Percentiles rank a stretch among this genome's conserved stretches.
phyloP scores from a whole-genome alignment of 1,284 basidiomycete species.

The Heterobasidion parviporum region DNA sequence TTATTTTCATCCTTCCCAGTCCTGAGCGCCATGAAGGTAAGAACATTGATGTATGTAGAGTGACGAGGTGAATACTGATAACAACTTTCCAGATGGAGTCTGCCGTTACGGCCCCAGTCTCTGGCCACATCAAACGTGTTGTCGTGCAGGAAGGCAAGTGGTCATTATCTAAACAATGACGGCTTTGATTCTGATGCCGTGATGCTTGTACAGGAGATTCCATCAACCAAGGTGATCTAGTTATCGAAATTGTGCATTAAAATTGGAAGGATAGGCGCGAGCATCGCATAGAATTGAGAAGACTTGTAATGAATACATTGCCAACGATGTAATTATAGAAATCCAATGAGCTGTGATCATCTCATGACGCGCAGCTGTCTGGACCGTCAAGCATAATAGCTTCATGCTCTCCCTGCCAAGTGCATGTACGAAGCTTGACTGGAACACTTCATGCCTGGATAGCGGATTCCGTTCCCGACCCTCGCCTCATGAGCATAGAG shows the following conservation, averaged over 20 bases:
- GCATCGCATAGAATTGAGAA: neutral
- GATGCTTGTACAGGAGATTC: constrained; percentile 57
- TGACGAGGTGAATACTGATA: constrained; percentile 16
- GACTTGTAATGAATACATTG: neutral
- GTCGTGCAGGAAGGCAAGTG: constrained; percentile 72
- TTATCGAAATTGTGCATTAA: constrained; percentile 76
- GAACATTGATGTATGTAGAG: constrained; percentile 14
- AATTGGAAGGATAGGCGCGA: neutral
- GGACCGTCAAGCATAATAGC: no score
- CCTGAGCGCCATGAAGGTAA: constrained; percentile 85
- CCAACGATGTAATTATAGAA: neutral
- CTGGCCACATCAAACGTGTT: constrained; percentile 91
- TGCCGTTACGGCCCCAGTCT: constrained; percentile 90
- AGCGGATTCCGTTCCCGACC: no score
- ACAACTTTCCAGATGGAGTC: constrained; percentile 76
- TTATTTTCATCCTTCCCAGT: constrained; percentile 34
- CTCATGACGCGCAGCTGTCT: no score
- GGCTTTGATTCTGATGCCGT: constrained; percentile 8
- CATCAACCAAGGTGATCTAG: constrained; percentile 82
- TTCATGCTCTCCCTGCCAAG: no score
- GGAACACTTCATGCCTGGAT: no score
- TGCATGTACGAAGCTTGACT: no score
- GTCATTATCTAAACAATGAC: constrained; percentile 9
- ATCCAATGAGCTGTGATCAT: neutral
- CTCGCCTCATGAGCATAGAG: no score